Evolutionary conservation across 495 filamentous ascomycete genomes (phyloP).

Genomic region (Annulohypoxylon stygium): DNA sequence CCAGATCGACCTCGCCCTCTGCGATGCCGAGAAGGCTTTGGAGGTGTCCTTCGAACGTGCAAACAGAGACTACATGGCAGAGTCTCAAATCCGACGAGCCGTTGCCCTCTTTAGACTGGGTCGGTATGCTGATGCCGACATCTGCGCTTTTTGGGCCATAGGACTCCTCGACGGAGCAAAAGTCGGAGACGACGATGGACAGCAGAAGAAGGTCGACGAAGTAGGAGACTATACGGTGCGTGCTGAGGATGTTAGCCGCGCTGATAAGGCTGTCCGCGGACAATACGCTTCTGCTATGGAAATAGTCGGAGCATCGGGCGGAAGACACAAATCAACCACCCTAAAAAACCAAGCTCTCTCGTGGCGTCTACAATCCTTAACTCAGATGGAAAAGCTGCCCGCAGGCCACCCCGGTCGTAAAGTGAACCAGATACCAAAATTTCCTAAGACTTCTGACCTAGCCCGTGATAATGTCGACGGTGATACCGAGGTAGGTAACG

Average conservation of each 20-base stretch:
- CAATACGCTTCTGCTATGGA: conserved; percentile 36
- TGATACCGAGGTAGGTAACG: conserved; percentile 16
- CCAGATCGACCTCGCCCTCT: conserved; percentile 69
- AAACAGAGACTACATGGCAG: conserved; percentile 82
- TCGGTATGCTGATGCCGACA: conserved; percentile 80
- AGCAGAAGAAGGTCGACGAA: conserved; percentile 55
- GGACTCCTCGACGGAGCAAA: conserved; percentile 63
- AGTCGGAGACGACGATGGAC: conserved; percentile 57
- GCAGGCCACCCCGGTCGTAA: conserved; percentile 70
- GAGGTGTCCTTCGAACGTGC: conserved; percentile 76
- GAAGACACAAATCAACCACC: conserved; percentile 13
- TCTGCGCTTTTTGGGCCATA: conserved; percentile 76
- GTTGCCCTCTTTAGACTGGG: conserved; percentile 78
- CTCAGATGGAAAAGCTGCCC: conserved; percentile 71
- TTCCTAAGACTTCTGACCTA: conserved; percentile 66
- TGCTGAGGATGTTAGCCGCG: conserved; percentile 44
- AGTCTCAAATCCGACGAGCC: conserved; percentile 84
- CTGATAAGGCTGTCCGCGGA: conserved; percentile 50
- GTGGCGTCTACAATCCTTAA: conserved; percentile 58
- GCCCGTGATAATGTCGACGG: conserved; percentile 43
- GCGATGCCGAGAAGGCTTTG: conserved; percentile 85
- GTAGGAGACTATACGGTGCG: conserved; percentile 57
- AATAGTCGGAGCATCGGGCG: not conserved
- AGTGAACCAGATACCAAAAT: conserved; percentile 73
- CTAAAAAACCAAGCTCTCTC: conserved; percentile 51